phyloP scores from a whole-genome alignment of 306 rosid species.

The Vigna hirtella region DNA sequence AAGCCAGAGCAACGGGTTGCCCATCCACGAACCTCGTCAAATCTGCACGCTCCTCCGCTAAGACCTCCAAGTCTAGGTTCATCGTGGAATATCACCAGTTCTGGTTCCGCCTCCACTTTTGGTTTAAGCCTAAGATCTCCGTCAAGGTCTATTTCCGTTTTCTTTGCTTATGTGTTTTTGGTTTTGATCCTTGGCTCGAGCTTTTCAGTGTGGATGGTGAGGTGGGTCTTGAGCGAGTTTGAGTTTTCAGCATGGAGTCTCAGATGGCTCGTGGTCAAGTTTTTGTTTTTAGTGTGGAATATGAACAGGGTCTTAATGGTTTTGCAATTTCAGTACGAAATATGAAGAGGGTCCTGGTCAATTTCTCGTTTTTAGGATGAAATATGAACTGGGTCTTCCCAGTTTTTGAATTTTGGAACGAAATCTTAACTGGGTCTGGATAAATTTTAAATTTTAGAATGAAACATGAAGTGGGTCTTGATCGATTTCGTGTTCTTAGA shows the following conservation, averaged over 20 bases:
- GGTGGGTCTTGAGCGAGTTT: not conserved
- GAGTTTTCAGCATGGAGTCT: not conserved
- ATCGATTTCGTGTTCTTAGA: too few relatives aligned
- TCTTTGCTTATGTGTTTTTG: not conserved
- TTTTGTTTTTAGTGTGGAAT: not conserved
- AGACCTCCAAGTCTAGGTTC: too few relatives aligned
- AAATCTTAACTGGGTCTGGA: not conserved
- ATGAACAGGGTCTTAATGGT: not conserved
- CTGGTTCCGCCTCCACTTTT: too few relatives aligned
- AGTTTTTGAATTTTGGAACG: not conserved
- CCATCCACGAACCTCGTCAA: too few relatives aligned
- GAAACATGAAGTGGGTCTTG: not conserved
- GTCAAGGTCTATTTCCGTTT: constrained; percentile 54
- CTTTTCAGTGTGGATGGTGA: not conserved
- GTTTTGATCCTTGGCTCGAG: constrained; percentile 3
- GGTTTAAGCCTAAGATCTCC: constrained; percentile 65
- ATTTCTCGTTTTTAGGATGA: not conserved
- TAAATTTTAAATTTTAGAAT: not conserved
- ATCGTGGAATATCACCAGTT: too few relatives aligned
- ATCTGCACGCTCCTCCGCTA: too few relatives aligned
- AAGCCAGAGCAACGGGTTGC: too few relatives aligned
- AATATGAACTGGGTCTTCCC: not conserved
- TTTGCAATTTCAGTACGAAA: not conserved
- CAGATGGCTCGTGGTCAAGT: not conserved
- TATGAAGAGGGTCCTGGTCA: not conserved